Conservation (phyloP, 306 rosid genomes). For the Quercus mongolica region DNA sequence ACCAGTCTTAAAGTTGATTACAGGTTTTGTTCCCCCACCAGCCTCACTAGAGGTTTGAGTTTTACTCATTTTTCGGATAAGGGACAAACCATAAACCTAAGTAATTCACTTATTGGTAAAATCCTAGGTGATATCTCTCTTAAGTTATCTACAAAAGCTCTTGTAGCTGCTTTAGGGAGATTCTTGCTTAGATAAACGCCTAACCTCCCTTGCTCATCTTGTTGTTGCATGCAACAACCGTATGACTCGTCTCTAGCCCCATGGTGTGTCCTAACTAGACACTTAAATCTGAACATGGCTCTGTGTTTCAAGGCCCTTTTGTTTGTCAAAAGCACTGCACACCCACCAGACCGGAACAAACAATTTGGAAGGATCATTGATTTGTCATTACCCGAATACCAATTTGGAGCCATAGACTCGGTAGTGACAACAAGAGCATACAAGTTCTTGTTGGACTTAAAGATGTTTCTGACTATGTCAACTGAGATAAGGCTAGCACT, state of each 20-base stretch:
- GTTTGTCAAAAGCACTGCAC: conserved; percentile 61
- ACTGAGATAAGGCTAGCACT: conserved; percentile 73
- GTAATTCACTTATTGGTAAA: conserved; percentile 59
- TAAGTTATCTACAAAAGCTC: conserved; percentile 75
- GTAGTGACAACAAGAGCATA: conserved; percentile 68
- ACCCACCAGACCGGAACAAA: conserved; percentile 67
- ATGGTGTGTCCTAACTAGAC: conserved; percentile 72
- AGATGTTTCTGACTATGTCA: conserved; percentile 43
- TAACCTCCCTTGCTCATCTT: conserved; percentile 55
- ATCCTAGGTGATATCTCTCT: conserved; percentile 60
- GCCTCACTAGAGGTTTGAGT: not conserved
- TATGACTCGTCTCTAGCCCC: conserved; percentile 71
- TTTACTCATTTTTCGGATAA: conserved; percentile 19
- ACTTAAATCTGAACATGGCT: conserved; percentile 48
- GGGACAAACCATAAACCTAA: conserved; percentile 37
- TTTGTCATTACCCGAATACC: conserved; percentile 74
- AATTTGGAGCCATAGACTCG: conserved; percentile 70
- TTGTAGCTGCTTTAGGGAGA: conserved; percentile 80
- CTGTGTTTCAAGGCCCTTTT: conserved; percentile 38
- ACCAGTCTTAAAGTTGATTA: conserved; percentile 53
- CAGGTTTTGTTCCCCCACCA: conserved; percentile 25
- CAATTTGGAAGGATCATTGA: conserved; percentile 80
- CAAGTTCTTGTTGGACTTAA: conserved; percentile 49
- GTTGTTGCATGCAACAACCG: conserved; percentile 62
- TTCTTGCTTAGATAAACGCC: conserved; percentile 61